Percentiles rank a stretch among this genome's conserved stretches.
Conservation (phyloP, 176 grass and related monocot genomes). For the Hyparrhenia diplandra region DNA sequence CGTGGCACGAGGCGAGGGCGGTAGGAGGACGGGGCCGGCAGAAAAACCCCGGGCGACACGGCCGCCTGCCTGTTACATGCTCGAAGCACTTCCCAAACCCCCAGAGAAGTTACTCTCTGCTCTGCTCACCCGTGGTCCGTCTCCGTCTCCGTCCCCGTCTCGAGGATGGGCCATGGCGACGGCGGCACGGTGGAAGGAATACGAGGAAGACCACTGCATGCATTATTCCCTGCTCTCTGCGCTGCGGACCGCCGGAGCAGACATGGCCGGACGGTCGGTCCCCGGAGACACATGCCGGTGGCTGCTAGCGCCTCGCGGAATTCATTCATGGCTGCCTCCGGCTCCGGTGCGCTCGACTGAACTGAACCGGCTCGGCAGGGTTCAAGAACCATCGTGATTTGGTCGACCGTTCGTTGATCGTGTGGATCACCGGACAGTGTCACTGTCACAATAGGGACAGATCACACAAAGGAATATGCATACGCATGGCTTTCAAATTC, state of each 20-base stretch:
- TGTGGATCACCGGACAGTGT: neutral
- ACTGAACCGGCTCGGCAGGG: neutral
- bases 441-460: neutral
- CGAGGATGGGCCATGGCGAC: neutral
- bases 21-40: neutral
- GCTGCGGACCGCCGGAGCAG: neutral
- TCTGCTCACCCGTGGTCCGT: neutral
- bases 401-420: neutral
- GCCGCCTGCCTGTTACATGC: slow-evolving; percentile 22
- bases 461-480: neutral
- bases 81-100: neutral
- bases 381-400: neutral
- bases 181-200: neutral
- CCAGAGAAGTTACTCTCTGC: neutral
- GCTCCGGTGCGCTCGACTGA: neutral
- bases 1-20: slow-evolving; percentile 13
- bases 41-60: slow-evolving; percentile 29
- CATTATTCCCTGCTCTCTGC: neutral
- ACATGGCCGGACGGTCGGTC: neutral
- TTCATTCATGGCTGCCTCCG: neutral
- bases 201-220: neutral
- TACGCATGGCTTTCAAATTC: neutral
- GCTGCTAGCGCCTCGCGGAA: neutral
- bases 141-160: neutral
- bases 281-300: neutral